Evolutionary conservation across 768 basidiomycete species (phyloP).

Genomic region (Pleurotus djamor): DNA sequence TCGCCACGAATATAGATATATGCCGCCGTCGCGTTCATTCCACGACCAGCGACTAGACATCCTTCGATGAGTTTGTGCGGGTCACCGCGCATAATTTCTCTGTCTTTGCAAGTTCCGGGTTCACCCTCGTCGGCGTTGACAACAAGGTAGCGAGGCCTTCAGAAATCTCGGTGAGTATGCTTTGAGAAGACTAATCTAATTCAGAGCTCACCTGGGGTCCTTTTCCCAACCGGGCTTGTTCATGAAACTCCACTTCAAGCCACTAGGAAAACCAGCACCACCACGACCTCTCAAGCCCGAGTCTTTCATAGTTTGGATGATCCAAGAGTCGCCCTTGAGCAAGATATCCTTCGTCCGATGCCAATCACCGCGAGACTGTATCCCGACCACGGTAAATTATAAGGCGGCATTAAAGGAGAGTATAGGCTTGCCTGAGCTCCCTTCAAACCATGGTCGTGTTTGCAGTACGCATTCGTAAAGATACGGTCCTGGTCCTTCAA

Average conservation of each 20-base stretch:
- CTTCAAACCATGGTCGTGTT: conserved; percentile 91
- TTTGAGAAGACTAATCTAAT: neutral
- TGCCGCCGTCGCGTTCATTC: conserved; percentile 97
- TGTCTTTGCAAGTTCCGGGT: conserved; percentile 98
- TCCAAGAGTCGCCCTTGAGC: conserved; percentile 94
- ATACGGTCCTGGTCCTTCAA: conserved; percentile 94
- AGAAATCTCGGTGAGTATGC: neutral
- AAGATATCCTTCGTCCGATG: conserved; percentile 97
- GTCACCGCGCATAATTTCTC: conserved; percentile 96
- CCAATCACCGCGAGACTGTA: conserved; percentile 95
- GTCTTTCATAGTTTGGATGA: conserved; percentile 94
- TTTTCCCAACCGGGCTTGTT: conserved; percentile 99
- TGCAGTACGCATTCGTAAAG: conserved; percentile 88
- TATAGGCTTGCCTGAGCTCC: conserved; percentile 72
- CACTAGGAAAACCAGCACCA: conserved; percentile 95
- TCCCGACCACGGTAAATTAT: neutral
- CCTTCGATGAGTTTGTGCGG: conserved; percentile 99
- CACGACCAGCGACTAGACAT: conserved; percentile 94
- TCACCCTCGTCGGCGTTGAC: conserved; percentile 99
- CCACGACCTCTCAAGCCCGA: conserved; percentile 95
- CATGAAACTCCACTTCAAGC: conserved; percentile 98
- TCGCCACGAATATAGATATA: conserved; percentile 99
- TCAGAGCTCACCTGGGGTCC: conserved; percentile 66
- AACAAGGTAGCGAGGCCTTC: conserved; percentile 90
- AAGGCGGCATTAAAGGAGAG: neutral